Percentiles rank a stretch among this genome's conserved stretches.
phyloP scores from a whole-genome alignment of 345 rosid genomes.

The Pistacia vera region DNA sequence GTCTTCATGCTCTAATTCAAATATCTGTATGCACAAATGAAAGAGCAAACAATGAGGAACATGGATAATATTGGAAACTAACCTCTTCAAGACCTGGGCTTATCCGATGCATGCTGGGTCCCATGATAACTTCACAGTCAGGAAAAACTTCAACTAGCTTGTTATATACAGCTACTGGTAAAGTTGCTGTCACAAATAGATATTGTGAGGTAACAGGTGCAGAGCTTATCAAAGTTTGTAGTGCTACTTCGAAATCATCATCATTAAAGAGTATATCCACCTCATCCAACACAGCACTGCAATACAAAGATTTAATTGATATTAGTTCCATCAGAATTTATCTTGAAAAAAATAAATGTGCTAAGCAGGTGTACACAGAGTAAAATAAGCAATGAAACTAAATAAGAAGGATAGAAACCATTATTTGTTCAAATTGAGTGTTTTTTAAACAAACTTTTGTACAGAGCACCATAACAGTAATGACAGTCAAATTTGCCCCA shows the following conservation, averaged over 20 bases:
- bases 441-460: neutral
- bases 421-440: neutral
- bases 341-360: neutral
- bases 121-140: conserved; percentile 86
- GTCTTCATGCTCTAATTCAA: neutral
- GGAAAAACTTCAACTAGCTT: conserved; percentile 85
- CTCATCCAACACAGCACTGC: conserved; percentile 88
- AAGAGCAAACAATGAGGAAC: neutral
- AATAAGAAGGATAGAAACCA: neutral
- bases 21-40: neutral
- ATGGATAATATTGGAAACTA: conserved; percentile 19
- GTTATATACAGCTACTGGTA: conserved; percentile 79
- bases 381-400: neutral
- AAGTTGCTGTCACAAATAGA: conserved; percentile 93
- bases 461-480: neutral
- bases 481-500: neutral
- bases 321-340: neutral
- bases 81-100: conserved; percentile 92
- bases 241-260: conserved; percentile 75
- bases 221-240: conserved; percentile 68
- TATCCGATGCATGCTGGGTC: conserved; percentile 89
- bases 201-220: conserved; percentile 75
- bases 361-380: neutral
- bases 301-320: conserved; percentile 21
- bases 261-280: conserved; percentile 84